Evolutionary conservation across 495 filamentous ascomycete species (phyloP).

Genomic region (Aspergillus sclerotiicarbonarius): DNA sequence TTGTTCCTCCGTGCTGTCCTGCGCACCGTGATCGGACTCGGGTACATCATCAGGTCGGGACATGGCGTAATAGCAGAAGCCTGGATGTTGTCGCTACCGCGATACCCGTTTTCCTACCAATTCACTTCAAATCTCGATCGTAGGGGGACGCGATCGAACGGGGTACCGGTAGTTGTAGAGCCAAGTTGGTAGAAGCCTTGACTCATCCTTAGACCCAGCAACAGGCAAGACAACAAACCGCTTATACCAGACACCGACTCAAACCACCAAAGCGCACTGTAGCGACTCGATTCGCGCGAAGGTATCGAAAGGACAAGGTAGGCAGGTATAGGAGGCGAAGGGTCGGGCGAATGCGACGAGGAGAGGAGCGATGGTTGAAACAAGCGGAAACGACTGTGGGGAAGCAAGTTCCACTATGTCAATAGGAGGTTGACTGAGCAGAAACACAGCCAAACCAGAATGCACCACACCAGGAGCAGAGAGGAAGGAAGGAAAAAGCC

Average conservation of each 20-base stretch:
- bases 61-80: conserved; percentile 23
- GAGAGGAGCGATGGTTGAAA: conserved; percentile 5
- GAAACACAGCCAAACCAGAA: not conserved
- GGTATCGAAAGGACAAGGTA: not conserved
- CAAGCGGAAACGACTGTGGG: conserved; percentile 15
- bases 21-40: conserved; percentile 14
- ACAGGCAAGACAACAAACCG: not conserved
- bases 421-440: not conserved
- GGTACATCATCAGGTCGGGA: conserved; percentile 25
- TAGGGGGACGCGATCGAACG: not conserved
- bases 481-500: not conserved
- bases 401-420: not conserved
- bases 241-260: not conserved
- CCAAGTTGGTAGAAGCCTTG: conserved; percentile 1
- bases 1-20: conserved; percentile 9
- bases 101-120: not conserved
- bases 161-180: not conserved
- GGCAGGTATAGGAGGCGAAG: not conserved
- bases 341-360: conserved; percentile 4
- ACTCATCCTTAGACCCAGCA: conserved; percentile 10
- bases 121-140: not conserved
- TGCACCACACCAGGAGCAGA: not conserved
- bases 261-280: not conserved
- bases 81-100: conserved; percentile 8
- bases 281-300: not conserved